Evolutionary conservation across 2,329 filamentous ascomycete genomes (phyloP), one percentile per base, ranked within the genome.

Genomic region (Talaromyces piceae): DNA sequence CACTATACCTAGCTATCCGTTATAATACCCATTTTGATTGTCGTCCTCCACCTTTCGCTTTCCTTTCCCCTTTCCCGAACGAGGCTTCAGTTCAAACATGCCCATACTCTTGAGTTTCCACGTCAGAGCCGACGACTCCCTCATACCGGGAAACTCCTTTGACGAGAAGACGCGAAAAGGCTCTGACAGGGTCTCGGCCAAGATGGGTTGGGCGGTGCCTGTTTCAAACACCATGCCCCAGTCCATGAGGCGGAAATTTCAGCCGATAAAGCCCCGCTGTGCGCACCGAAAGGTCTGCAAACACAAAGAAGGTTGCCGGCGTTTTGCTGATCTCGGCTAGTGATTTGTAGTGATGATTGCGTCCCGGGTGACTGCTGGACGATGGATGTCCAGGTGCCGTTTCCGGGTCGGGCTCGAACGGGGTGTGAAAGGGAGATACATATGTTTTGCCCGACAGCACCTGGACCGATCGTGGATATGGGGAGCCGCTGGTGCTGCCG

Each of bases 251-350:
- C 64, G 65, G 56, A 75, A n/a, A 76, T 30, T 72, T 67, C 1
- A 76, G 59, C 5, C 68, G 67, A 55, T 75, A 76, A 3, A 67
- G 50, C 0, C 73, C 73, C 18, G 71, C 69, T 6, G 67, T 68
- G 43, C 73, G 71, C 20, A 75, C 66, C 3, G 73, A 75, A 1
- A 76, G 64, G 56, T 76, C 73, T 1, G 72, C 64, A 47, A 76
- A 76, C 23, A 75, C 70, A 57, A 75, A 76, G 55, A 75, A 76
- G 2, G 68, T 65, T 18, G 70, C 66, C 4, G 72, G 71, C 44
- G 5, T 49, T 44, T 20, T 57, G 50, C 13, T 51, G 30, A 13
- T 60, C 52, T 12, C 52, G 20, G 41, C 13, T n/a, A 47, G 4
- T 23, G 28, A 25, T n/a, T n/a, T 25, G 18, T 26, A 25, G 12